phyloP scores from a whole-genome alignment of 2,329 filamentous ascomycete genomes.

The Trichoderma sp. region DNA sequence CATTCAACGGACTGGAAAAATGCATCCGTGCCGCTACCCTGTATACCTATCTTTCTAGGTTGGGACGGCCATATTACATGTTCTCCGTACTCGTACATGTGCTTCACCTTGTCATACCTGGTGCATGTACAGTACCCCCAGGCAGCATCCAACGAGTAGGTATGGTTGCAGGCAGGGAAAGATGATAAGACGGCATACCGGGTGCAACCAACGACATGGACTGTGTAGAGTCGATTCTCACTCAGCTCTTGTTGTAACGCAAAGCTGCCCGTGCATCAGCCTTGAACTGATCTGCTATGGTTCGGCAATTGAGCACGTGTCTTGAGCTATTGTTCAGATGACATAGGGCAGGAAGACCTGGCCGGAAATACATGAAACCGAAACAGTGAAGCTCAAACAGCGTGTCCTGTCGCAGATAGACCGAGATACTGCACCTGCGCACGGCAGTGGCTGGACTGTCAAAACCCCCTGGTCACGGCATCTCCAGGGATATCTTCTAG shows the following conservation, averaged over 20 bases:
- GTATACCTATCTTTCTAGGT: not conserved
- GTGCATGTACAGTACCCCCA: not conserved
- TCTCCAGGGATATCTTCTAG: not conserved
- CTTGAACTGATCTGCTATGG: not conserved
- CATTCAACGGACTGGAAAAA: not conserved
- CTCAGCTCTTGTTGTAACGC: not conserved
- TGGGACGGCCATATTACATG: not conserved
- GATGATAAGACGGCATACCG: not conserved
- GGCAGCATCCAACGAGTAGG: not conserved
- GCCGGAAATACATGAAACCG: not conserved
- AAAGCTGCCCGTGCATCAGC: not conserved
- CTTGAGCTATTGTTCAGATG: not conserved
- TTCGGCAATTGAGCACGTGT: constrained; percentile 5
- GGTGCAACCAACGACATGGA: not conserved
- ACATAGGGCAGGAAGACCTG: not conserved
- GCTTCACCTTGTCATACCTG: not conserved
- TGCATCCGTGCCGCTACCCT: not conserved
- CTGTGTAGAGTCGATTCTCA: not conserved
- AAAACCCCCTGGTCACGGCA: not conserved
- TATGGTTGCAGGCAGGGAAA: not conserved
- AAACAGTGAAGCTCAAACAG: not conserved
- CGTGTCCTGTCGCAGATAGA: constrained; percentile 4
- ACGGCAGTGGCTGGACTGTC: not conserved
- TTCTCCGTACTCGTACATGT: not conserved
- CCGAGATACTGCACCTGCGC: not conserved